These are phyloP conservation scores for Entomortierella beljakovae DNA, from an alignment of 192 early-diverging fungal genomes.

Conservation along the genomic window DNA sequence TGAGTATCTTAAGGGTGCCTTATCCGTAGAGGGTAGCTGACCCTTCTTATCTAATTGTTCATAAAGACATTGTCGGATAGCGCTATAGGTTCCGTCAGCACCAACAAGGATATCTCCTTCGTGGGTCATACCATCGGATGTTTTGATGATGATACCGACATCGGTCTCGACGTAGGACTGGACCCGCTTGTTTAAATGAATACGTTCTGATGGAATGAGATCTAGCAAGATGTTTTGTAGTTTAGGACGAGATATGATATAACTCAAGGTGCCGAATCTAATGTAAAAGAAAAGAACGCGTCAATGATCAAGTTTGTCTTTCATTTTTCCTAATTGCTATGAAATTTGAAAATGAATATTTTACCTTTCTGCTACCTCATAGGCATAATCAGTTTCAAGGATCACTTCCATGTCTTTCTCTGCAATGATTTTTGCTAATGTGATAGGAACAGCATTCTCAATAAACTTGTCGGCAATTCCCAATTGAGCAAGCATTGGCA, in stretches of 20 bases:
- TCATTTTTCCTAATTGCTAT: background rate
- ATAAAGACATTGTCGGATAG: conserved; percentile 8
- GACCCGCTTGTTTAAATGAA: conserved; percentile 8
- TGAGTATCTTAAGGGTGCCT: background rate
- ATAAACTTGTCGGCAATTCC: background rate
- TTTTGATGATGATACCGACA: conserved; percentile 2
- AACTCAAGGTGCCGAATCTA: background rate
- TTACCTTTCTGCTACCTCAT: too few relatives aligned
- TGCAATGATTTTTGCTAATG: background rate
- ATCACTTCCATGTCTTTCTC: background rate
- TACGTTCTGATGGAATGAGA: conserved; percentile 7
- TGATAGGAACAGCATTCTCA: background rate
- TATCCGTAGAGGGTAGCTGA: background rate
- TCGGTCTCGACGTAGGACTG: background rate
- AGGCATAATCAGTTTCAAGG: background rate
- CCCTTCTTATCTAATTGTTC: background rate
- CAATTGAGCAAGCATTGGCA: background rate
- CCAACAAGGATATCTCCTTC: conserved; percentile 23
- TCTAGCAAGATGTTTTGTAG: background rate
- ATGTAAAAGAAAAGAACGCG: background rate
- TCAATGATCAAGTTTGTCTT: too few relatives aligned
- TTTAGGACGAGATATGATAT: conserved; percentile 10
- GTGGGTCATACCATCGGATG: conserved; percentile 4
- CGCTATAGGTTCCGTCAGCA: conserved; percentile 17
- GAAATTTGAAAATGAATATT: background rate